A percentile compares a stretch with the other conserved stretches of the same genome.
Evolutionary conservation across 2,329 filamentous ascomycete genomes (phyloP).

Genomic region (Cladophialophora yegresii): DNA sequence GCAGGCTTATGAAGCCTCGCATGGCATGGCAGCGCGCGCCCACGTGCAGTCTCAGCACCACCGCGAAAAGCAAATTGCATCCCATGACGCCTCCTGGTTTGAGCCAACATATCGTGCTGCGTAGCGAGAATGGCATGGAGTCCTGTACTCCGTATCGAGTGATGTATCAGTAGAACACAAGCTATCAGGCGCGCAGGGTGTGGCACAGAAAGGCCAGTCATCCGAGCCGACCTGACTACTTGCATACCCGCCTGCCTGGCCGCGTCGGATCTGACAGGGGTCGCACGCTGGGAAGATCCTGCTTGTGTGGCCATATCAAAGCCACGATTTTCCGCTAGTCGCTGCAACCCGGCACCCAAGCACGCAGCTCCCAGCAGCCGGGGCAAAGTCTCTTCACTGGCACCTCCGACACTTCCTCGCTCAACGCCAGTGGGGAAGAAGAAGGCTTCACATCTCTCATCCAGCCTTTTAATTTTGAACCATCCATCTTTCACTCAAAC

Average conservation of each 20-base stretch:
- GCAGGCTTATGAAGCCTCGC: conserved; percentile 6
- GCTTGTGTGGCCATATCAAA: conserved; percentile 6
- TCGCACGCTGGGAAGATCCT: conserved; percentile 9
- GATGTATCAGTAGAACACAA: not conserved
- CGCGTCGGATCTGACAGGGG: conserved; percentile 13
- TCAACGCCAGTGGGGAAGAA: not conserved
- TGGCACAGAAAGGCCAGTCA: not conserved
- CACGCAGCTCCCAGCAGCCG: not conserved
- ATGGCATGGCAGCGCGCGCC: no score
- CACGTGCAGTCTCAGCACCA: conserved; percentile 6
- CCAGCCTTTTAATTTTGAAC: conserved; percentile 16
- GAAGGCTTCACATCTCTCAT: not conserved
- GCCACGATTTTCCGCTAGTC: conserved; percentile 19
- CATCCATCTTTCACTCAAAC: conserved; percentile 4
- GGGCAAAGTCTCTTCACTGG: conserved; percentile 15
- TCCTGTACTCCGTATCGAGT: not conserved
- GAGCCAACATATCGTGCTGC: not conserved
- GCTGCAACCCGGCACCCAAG: conserved; percentile 1
- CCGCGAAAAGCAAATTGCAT: not conserved
- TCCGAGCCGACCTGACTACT: conserved; percentile 3
- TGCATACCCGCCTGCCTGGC: conserved; percentile 7
- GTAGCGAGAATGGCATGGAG: not conserved
- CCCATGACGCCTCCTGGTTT: not conserved
- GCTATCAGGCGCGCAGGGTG: not conserved
- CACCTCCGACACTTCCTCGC: not conserved